Evolutionary conservation across 371 early-diverging fungal species (phyloP), one percentile per base, ranked within the genome.

Genomic region (Mucor saturninus): DNA sequence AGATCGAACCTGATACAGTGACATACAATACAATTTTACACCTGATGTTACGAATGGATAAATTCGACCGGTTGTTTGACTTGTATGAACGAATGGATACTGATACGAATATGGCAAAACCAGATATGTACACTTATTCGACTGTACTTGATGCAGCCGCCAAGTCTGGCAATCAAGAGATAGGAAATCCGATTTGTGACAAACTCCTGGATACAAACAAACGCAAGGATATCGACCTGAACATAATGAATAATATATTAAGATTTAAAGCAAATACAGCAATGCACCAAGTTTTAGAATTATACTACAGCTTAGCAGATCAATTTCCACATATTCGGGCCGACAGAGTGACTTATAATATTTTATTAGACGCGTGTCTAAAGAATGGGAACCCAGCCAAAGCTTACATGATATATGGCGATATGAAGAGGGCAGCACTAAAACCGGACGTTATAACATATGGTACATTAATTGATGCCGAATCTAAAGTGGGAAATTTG

Each of bases 401-500:
- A 15, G 83, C 83, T 0, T 62, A 74, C 32, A 59, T 26, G 42
- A 46, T 85, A 9, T 75, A 74, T 46, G 26, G 53, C 3, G 75
- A 78, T 2, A 77, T 86, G 81, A 54, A 59, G 15, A 52, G 35
- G 14, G 59, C 59, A 15, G 71, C 65, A 0, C 31, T 79, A 0
- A 7, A 43, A 6, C 89, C 89, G 0, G 83, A 85, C 45, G 59
- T 72, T 0, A 64, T 82, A 14, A 88, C 89, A 0, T 86, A 77
- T 64, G 85, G 82, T 21, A 84, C 77, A 6, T 53, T 85, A 13
- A 80, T 88, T 31, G 69, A 81, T 38, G 81, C 77, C 1, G 74
- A 84, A 48, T 61, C 67, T 0, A 71, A 53, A 7, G 14, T 43
- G 9, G 76, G 76, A 6, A 74, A 75, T 51, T 15, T 75, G 3